Evolutionary conservation across 306 rosid genomes (phyloP), one percentile per base, ranked within the genome.

Genomic region (Begonia peltatifolia): DNA sequence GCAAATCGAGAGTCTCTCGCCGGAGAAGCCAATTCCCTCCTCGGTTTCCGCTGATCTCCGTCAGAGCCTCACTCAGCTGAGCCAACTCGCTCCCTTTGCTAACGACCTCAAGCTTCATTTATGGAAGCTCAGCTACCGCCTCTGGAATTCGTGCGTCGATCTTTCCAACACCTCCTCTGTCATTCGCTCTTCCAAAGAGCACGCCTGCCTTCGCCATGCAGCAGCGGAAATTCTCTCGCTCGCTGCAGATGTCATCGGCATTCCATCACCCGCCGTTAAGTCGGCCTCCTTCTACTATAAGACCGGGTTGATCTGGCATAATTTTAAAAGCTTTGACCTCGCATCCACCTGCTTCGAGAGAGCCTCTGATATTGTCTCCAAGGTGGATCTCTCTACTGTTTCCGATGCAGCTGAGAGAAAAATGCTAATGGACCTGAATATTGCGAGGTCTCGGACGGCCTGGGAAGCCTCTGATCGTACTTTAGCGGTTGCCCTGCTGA

Each of bases 71-170:
- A 60, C 65, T 62, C 77, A 76, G 10, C 65, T 85, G 13, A 68
- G 63, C 52, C 92, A 76, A 43, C 64, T 55, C 42, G 54, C 72
- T 14, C 90, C 92, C 2, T 63, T 85, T 56, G 56, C 87, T 4
- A 77, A 80, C 74, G 67, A 90, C 5, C 18, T 68, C 52, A 80
- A 76, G 61, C 86, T 90, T 54, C 79, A 61, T 25, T 55, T 85
- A 14, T 90, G 95, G 97, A 90, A 90, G 56, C 86, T 90, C 63
- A 79, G 92, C 53, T 90, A 74, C 59, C 95, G 94, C 60, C 94
- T 90, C 66, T 90, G 97, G 97, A 90, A 90, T 50, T 74, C 83
- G 9, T 90, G 95, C 54, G 94, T 90, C 49, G 95, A 90, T 54
- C 79, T 85, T 71, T 80, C 92, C 65, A 90, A 90, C 68, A 73